Evolutionary conservation across 2,329 filamentous ascomycete genomes (phyloP).

Genomic region (Penicillium sumatraense): DNA sequence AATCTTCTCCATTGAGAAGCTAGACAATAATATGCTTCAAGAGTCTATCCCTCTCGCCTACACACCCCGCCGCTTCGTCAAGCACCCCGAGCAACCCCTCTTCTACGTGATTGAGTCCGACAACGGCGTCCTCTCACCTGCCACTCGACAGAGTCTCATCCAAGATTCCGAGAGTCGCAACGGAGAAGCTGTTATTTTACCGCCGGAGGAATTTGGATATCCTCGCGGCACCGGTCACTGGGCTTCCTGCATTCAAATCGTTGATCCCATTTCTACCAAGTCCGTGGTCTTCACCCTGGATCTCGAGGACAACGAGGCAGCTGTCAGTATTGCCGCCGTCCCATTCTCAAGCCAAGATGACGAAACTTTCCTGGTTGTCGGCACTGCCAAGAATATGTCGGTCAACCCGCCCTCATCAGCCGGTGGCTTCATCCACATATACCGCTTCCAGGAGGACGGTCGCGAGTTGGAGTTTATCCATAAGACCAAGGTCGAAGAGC

Average conservation of each 20-base stretch:
- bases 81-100: slow-evolving; percentile 82
- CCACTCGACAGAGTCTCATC: slow-evolving; percentile 75
- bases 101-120: slow-evolving; percentile 96
- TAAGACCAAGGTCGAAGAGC: slow-evolving; percentile 90
- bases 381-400: slow-evolving; percentile 88
- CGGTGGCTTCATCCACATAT: slow-evolving; percentile 88
- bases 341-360: slow-evolving; percentile 87
- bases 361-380: slow-evolving; percentile 89
- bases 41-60: slow-evolving; percentile 86
- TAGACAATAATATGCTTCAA: slow-evolving; percentile 83
- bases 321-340: slow-evolving; percentile 82
- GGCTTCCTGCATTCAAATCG: slow-evolving; percentile 92
- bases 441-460: slow-evolving; percentile 86
- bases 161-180: slow-evolving; percentile 72
- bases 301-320: slow-evolving; percentile 86
- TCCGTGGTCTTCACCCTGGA: slow-evolving; percentile 77
- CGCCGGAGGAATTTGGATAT: slow-evolving; percentile 86
- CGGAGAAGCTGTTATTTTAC: slow-evolving; percentile 71
- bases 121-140: slow-evolving; percentile 83
- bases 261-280: slow-evolving; percentile 81
- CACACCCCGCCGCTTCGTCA: slow-evolving; percentile 84
- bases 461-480: slow-evolving; percentile 90
- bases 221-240: slow-evolving; percentile 82
- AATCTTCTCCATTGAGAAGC: slow-evolving; percentile 88
- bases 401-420: slow-evolving; percentile 75